A percentile compares a stretch with the other conserved stretches of the same genome.
These are phyloP conservation scores for Barbatosphaeria neglecta DNA, from an alignment of 495 filamentous ascomycete species.

Conservation along the genomic window DNA sequence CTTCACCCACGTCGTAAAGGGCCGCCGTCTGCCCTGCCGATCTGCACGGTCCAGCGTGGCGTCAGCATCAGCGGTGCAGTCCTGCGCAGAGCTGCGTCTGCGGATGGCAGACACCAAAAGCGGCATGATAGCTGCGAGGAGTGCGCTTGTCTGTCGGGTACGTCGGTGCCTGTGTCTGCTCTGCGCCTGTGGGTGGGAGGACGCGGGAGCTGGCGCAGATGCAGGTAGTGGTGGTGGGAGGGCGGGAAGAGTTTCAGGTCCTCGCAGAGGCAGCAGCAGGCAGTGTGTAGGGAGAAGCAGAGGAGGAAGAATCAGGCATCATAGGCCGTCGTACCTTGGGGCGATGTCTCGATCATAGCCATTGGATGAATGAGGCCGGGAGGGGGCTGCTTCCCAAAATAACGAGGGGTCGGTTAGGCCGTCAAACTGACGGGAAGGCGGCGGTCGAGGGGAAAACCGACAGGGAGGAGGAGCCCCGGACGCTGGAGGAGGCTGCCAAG, in stretches of 20 bases:
- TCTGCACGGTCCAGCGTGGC: conserved; percentile 27
- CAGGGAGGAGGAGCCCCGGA: no score
- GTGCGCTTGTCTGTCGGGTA: no score
- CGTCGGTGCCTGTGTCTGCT: no score
- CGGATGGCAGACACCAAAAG: conserved; percentile 8
- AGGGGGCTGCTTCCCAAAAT: neutral
- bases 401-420: no score
- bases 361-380: conserved; percentile 29
- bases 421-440: no score
- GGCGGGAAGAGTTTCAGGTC: no score
- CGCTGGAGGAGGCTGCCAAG: no score
- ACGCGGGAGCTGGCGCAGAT: no score
- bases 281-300: conserved; percentile 6
- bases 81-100: conserved; percentile 6
- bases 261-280: no score
- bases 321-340: conserved; percentile 42
- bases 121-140: conserved; percentile 7
- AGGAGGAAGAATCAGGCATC: neutral
- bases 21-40: conserved; percentile 53
- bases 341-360: conserved; percentile 57
- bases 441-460: no score
- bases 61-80: conserved; percentile 11
- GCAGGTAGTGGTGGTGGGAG: no score
- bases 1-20: conserved; percentile 91
- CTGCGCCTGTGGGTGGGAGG: no score